Evolutionary conservation across 768 basidiomycete species (phyloP).

Genomic region (Mycena haematopus): DNA sequence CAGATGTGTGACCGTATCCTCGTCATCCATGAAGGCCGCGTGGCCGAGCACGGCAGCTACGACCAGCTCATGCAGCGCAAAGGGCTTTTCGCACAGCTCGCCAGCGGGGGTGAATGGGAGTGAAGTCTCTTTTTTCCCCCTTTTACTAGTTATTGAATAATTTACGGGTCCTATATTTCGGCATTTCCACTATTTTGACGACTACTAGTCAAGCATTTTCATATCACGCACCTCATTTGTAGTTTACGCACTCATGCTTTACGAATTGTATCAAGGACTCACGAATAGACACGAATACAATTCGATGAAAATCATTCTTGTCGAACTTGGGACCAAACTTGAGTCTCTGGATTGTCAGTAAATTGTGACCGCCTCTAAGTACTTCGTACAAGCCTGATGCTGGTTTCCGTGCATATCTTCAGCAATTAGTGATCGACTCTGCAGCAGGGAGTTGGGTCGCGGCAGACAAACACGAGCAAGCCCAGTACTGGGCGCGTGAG

Average conservation of each 20-base stretch:
- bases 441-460: neutral
- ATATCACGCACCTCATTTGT: slow-evolving; percentile 32
- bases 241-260: slow-evolving; percentile 27
- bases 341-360: no score
- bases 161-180: slow-evolving; percentile 27
- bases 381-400: no score
- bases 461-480: neutral
- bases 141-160: slow-evolving; percentile 26
- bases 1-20: slow-evolving; percentile 77
- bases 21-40: slow-evolving; percentile 64
- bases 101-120: slow-evolving; percentile 68
- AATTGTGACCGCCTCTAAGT: no score
- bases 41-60: slow-evolving; percentile 70
- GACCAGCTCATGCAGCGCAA: slow-evolving; percentile 58
- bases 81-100: slow-evolving; percentile 67
- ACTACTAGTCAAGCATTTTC: slow-evolving; percentile 24
- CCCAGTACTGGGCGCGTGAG: neutral
- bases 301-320: slow-evolving; percentile 13
- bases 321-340: neutral
- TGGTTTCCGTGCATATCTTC: no score
- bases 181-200: slow-evolving; percentile 25
- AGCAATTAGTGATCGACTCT: neutral
- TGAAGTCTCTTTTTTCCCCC: slow-evolving; percentile 11
- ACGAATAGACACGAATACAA: slow-evolving; percentile 31
- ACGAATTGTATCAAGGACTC: slow-evolving; percentile 30